Conservation (phyloP, 1,284 basidiomycete species). For the Ustilago sp. region DNA sequence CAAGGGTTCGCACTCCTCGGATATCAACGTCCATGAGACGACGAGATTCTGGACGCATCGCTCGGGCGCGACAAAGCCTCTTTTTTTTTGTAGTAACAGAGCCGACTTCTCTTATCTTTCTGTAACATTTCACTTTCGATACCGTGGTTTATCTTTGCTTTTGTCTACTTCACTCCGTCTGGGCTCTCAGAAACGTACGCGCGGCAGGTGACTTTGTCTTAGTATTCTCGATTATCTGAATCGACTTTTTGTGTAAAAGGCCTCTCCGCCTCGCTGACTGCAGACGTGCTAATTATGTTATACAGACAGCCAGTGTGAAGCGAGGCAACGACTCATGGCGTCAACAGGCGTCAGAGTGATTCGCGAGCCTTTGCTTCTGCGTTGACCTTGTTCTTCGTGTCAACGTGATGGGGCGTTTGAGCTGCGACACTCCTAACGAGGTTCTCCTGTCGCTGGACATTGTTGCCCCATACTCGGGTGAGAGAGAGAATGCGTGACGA, state of each 20-base stretch:
- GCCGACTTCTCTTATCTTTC: not conserved
- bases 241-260: not conserved
- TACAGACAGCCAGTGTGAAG: not conserved
- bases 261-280: not conserved
- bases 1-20: not conserved
- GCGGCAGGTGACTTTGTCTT: conserved; percentile 13
- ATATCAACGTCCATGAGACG: not conserved
- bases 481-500: conserved; percentile 21
- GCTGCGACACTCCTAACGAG: conserved; percentile 8
- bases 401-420: not conserved
- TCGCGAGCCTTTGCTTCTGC: not conserved
- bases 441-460: conserved; percentile 16
- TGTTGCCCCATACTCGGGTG: conserved; percentile 7
- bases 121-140: conserved; percentile 15
- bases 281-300: not conserved
- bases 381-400: not conserved
- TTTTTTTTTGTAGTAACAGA: conserved; percentile 2
- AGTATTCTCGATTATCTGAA: conserved; percentile 15
- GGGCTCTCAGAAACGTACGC: not conserved
- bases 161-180: not conserved
- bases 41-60: not conserved
- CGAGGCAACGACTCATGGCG: not conserved
- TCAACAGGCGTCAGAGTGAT: not conserved
- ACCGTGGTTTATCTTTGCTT: conserved; percentile 4
- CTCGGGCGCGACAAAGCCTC: not conserved